phyloP scores from a whole-genome alignment of 2,329 filamentous ascomycete species.

The Nothophaeocryptopus gaeumannii region DNA sequence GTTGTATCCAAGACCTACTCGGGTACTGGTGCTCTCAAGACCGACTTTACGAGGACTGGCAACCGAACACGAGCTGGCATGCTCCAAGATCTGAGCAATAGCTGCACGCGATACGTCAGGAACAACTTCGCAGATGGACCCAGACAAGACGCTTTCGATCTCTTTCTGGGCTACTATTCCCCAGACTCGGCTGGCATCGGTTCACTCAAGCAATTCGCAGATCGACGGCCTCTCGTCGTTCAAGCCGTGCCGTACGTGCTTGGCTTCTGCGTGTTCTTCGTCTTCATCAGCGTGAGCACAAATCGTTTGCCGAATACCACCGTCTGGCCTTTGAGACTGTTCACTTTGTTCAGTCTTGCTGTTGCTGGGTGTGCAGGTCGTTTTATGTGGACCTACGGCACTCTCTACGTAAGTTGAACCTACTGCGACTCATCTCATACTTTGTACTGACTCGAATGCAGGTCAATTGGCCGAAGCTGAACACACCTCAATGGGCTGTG shows the following conservation, averaged over 20 bases:
- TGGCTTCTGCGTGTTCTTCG: conserved; percentile 79
- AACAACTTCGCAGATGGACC: conserved; percentile 97
- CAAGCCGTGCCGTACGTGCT: conserved; percentile 93
- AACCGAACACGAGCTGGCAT: conserved; percentile 81
- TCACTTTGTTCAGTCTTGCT: conserved; percentile 73
- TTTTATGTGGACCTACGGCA: conserved; percentile 81
- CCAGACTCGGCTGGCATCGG: conserved; percentile 70
- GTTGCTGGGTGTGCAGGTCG: conserved; percentile 68
- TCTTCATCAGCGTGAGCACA: conserved; percentile 72
- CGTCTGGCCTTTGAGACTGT: conserved; percentile 76
- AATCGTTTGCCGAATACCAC: conserved; percentile 68
- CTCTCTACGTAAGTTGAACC: conserved; percentile 79
- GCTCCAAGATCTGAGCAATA: conserved; percentile 82
- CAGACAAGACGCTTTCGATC: conserved; percentile 89
- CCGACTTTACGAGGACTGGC: conserved; percentile 93
- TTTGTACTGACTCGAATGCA: conserved; percentile 39
- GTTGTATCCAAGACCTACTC: conserved; percentile 90
- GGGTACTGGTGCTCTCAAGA: conserved; percentile 95
- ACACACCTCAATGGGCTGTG: conserved; percentile 77
- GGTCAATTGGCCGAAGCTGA: conserved; percentile 98
- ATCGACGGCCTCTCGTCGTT: conserved; percentile 79
- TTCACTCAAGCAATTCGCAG: conserved; percentile 72
- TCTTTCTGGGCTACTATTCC: conserved; percentile 85
- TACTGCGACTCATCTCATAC: background rate
- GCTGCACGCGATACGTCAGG: conserved; percentile 79